Evolutionary conservation across 192 early-diverging fungal species (phyloP).

Genomic region (Coemansia sp.): DNA sequence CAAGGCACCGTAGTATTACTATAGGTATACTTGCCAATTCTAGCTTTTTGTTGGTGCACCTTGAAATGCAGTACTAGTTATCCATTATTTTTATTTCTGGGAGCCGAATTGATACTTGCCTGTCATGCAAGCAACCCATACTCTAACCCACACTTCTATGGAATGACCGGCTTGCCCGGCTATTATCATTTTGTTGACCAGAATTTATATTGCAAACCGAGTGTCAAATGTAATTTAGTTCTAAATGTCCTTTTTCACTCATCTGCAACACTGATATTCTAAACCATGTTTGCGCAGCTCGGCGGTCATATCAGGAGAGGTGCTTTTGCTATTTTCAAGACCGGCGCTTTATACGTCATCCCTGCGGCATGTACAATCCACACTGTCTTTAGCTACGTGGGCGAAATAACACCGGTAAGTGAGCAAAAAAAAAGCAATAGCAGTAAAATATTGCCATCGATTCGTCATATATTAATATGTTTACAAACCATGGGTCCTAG

Average conservation of each 20-base stretch:
- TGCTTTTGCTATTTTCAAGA: neutral
- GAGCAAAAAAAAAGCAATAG: neutral
- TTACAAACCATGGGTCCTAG: neutral
- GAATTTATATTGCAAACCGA: neutral
- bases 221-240: neutral
- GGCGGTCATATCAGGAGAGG: neutral
- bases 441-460: neutral
- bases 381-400: slow-evolving; percentile 68
- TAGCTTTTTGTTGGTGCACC: too few relatives aligned
- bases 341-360: slow-evolving; percentile 23
- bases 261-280: neutral
- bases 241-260: neutral
- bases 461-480: neutral
- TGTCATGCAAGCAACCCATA: too few relatives aligned
- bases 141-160: too few relatives aligned
- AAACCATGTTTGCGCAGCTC: neutral
- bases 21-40: too few relatives aligned
- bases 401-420: slow-evolving; percentile 73
- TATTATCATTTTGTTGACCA: neutral
- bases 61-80: too few relatives aligned
- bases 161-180: neutral
- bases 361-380: slow-evolving; percentile 70
- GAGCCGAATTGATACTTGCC: too few relatives aligned
- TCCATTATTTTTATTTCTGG: too few relatives aligned
- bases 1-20: too few relatives aligned